A percentile compares a stretch with the other conserved stretches of the same genome.
Evolutionary conservation across 352 stramenopile species (phyloP).

Genomic region (Globisporangium mamillatum): DNA sequence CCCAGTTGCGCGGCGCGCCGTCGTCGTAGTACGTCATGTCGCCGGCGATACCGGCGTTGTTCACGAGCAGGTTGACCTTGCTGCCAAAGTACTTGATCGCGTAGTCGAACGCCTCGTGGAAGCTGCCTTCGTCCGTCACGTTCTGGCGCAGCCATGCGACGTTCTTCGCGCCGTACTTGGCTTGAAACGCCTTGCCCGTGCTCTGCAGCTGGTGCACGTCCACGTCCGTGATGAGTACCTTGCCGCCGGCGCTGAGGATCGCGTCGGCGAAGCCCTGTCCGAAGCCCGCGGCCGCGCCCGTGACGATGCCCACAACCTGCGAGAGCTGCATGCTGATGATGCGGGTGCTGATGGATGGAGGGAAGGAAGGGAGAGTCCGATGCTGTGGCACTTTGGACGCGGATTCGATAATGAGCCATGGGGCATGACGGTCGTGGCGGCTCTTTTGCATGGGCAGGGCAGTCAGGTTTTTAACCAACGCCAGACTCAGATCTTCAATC

Average conservation of each 20-base stretch:
- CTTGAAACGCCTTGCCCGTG: conserved; percentile 55
- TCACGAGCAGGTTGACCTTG: conserved; percentile 71
- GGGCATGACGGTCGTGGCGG: not conserved
- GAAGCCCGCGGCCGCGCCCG: conserved; percentile 63
- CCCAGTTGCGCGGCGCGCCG: conserved; percentile 40
- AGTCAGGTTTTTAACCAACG: not conserved
- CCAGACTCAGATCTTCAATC: conserved; percentile 2
- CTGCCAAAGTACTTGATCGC: conserved; percentile 55
- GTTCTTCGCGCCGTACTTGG: conserved; percentile 45
- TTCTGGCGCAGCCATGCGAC: conserved; percentile 69
- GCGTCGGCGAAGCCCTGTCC: conserved; percentile 60
- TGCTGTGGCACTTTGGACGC: not conserved
- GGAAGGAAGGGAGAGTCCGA: not conserved
- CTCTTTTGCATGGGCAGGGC: not conserved
- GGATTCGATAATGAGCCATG: conserved; percentile 1
- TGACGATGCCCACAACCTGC: conserved; percentile 66
- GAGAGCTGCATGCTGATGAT: conserved; percentile 54
- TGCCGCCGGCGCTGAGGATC: conserved; percentile 47
- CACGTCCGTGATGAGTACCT: conserved; percentile 77
- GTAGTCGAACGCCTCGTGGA: conserved; percentile 57
- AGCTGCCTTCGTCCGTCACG: conserved; percentile 63
- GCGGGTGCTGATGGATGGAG: not conserved
- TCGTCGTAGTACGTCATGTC: conserved; percentile 53
- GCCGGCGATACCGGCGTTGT: conserved; percentile 76
- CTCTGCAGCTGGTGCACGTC: conserved; percentile 56